Evolutionary conservation across 345 rosid genomes (phyloP).

Genomic region (Citrus maxima): DNA sequence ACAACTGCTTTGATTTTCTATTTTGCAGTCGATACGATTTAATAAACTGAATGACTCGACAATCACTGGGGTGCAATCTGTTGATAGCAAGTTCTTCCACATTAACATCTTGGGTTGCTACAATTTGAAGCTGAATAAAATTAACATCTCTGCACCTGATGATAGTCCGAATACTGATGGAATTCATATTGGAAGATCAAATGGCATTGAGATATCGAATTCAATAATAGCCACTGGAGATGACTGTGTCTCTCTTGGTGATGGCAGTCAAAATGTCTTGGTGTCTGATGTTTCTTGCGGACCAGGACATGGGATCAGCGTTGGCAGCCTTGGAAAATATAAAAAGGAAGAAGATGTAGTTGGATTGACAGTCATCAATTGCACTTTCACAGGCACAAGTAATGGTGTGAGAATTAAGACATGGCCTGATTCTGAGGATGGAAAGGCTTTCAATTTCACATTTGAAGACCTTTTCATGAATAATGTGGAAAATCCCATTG

Average conservation of each 20-base stretch:
- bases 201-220: constrained; percentile 12
- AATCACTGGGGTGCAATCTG: constrained; percentile 13
- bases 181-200: constrained; percentile 26
- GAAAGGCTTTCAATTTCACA: background rate
- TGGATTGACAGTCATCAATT: background rate
- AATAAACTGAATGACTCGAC: constrained; percentile 10
- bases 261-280: constrained; percentile 12
- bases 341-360: background rate
- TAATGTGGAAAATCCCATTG: background rate
- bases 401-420: constrained; percentile 6
- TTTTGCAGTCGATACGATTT: constrained; percentile 21
- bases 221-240: constrained; percentile 28
- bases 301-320: constrained; percentile 36
- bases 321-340: background rate
- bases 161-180: constrained; percentile 34
- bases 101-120: constrained; percentile 22
- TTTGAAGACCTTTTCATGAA: background rate
- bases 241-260: constrained; percentile 35
- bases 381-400: background rate
- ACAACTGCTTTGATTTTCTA: too few relatives aligned
- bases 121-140: constrained; percentile 4
- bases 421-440: background rate
- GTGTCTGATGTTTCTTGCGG: constrained; percentile 21
- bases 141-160: constrained; percentile 10
- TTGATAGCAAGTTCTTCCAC: constrained; percentile 27